phyloP scores from a whole-genome alignment of 2,329 filamentous ascomycete genomes.

The Scolecobasidium constrictum region DNA sequence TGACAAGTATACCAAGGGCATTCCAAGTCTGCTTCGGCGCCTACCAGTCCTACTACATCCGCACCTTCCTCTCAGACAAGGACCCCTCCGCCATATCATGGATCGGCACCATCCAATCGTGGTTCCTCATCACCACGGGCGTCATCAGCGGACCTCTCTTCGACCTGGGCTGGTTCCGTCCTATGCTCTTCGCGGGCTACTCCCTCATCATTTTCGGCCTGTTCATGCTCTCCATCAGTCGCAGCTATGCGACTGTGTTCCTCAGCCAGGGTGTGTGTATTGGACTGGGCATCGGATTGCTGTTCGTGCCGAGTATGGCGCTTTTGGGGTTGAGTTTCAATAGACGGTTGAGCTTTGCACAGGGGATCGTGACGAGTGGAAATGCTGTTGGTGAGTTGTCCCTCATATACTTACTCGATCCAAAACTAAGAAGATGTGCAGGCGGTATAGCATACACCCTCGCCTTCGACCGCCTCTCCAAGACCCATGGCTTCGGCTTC shows the following conservation, averaged over 20 bases:
- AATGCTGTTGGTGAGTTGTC: constrained; percentile 11
- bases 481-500: neutral
- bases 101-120: constrained; percentile 41
- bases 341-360: constrained; percentile 19
- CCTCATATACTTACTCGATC: constrained; percentile 11
- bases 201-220: constrained; percentile 26
- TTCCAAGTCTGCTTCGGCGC: neutral
- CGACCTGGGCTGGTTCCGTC: constrained; percentile 31
- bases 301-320: constrained; percentile 26
- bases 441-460: constrained; percentile 16
- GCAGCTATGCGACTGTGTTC: constrained; percentile 34
- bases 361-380: constrained; percentile 16
- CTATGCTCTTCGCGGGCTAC: constrained; percentile 25
- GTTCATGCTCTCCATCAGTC: constrained; percentile 25
- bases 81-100: constrained; percentile 36
- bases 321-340: constrained; percentile 20
- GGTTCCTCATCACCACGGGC: constrained; percentile 33
- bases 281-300: constrained; percentile 32
- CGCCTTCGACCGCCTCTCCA: constrained; percentile 2
- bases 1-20: neutral
- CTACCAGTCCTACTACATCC: neutral
- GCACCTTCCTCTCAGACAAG: neutral
- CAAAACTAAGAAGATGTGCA: constrained; percentile 16
- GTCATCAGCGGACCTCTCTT: constrained; percentile 30
- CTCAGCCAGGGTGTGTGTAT: constrained; percentile 37